Base-by-base conservation (phyloP, 805 yeast species). In the Teunomyces pallodes region DNA sequence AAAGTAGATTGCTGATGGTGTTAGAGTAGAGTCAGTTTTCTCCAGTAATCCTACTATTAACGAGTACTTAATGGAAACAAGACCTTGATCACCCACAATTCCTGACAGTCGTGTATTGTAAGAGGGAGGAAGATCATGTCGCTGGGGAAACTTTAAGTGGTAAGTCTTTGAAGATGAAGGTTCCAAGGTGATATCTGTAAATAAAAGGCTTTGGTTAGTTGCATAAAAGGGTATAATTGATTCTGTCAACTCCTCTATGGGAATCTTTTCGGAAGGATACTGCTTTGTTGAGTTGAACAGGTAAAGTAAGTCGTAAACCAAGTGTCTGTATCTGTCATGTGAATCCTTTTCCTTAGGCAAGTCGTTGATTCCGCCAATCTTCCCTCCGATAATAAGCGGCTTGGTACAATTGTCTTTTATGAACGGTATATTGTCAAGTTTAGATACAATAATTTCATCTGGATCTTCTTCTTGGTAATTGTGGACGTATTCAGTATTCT, bases 81-180 rank as follows among this genome's bases (percentile, higher is more conserved):
- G 59, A 1, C 76, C 77, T 42, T 65, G 74, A 36, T 72, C 76
- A 30, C 74, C 61, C 3, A 61, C 60, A 1, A 66, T 56, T 0
- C 75, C 74, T 0, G 76, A 68, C 76, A 70, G 74, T 12, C 59
- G 56, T 6, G 71, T 54, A 52, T 73, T 73, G 55, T 73, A 73
- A 10, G 70, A 62, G 0, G 78, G 78, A 6, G 78, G 76, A 29
- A 65, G 52, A 12, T 54, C 53, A 6, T 46, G 44, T n/a, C 50
- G 45, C 2, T 52, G 53, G 1, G 64, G 66, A 46, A 69, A 55
- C 36, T 51, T 58, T 7, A 72, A 44, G 13, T 46, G 52, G 51
- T 60, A 67, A 3, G 51, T 32, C 42, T 57, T 57, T 1, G 54
- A 30, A 1, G 57, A 49, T 2, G 50, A 50, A 13, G 61, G 60